Conservation (phyloP, 78 protist genomes). For the Cyanophora paradoxa region DNA sequence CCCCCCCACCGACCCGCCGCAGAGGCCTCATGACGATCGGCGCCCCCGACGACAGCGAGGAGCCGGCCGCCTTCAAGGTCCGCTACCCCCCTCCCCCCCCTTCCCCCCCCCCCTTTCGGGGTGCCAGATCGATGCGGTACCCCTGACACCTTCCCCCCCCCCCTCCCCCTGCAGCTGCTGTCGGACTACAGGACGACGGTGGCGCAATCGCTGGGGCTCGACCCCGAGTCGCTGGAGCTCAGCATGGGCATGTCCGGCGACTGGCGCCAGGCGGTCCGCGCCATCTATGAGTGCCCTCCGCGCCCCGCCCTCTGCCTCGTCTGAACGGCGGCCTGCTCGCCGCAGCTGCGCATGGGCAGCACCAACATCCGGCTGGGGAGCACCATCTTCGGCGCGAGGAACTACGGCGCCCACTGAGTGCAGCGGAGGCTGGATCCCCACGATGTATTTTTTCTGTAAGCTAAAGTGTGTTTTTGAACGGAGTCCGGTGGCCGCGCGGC, state of each 20-base stretch:
- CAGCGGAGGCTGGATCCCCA: too few relatives aligned
- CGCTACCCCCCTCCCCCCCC: too few relatives aligned
- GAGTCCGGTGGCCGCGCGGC: too few relatives aligned
- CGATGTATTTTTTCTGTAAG: too few relatives aligned
- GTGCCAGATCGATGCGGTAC: not conserved
- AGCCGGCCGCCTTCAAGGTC: too few relatives aligned
- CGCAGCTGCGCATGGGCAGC: conserved; percentile 24
- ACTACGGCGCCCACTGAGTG: too few relatives aligned
- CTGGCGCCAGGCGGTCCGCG: too few relatives aligned
- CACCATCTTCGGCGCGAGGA: conserved; percentile 61
- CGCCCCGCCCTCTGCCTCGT: too few relatives aligned
- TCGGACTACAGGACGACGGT: not conserved
- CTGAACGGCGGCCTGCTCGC: too few relatives aligned
- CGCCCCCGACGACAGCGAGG: not conserved
- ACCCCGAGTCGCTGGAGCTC: not conserved
- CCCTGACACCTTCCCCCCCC: not conserved
- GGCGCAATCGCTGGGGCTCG: not conserved
- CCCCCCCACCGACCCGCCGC: too few relatives aligned
- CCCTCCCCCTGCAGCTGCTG: conserved; percentile 3
- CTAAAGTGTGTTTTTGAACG: too few relatives aligned
- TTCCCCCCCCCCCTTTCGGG: not conserved
- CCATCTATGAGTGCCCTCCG: too few relatives aligned
- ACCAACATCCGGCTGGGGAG: conserved; percentile 59
- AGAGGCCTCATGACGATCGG: conserved; percentile 84
- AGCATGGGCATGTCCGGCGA: conserved; percentile 60